Evolutionary conservation across 2,329 filamentous ascomycete genomes (phyloP).

Genomic region (Phialemonium atrogriseum): DNA sequence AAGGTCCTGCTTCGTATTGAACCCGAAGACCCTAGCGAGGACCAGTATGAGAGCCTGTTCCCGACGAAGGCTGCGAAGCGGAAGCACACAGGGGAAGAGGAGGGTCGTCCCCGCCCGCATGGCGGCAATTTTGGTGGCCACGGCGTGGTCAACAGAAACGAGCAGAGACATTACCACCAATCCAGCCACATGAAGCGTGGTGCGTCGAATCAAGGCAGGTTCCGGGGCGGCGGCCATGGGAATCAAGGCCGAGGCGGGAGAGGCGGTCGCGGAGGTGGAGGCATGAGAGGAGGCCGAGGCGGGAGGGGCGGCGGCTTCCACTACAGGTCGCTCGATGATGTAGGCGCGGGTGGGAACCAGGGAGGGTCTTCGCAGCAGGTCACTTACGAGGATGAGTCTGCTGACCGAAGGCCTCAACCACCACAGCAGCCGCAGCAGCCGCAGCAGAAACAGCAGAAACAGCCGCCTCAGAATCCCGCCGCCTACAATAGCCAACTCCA

Average conservation of each 20-base stretch:
- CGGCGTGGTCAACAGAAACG: conserved; percentile 1
- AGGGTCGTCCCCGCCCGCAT: conserved; percentile 26
- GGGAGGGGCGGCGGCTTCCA: conserved; percentile 40
- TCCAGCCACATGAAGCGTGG: conserved; percentile 19
- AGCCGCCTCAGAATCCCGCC: conserved; percentile 1
- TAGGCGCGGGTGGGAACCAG: conserved; percentile 39
- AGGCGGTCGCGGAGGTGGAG: conserved; percentile 26
- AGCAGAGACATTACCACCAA: conserved; percentile 20
- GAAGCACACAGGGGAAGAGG: conserved; percentile 53
- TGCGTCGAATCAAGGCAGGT: conserved; percentile 22
- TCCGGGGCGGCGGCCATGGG: conserved; percentile 28
- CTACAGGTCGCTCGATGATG: conserved; percentile 63
- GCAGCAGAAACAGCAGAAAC: conserved; percentile 7
- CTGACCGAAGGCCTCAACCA: no score
- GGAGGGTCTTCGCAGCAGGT: conserved; percentile 31
- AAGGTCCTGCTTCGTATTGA: conserved; percentile 79
- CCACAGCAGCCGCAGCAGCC: conserved; percentile 13
- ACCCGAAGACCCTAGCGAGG: conserved; percentile 52
- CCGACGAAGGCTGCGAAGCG: conserved; percentile 53
- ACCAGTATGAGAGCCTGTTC: conserved; percentile 47
- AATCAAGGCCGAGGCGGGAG: conserved; percentile 25
- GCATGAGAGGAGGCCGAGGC: conserved; percentile 31
- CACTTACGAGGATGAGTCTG: conserved; percentile 39
- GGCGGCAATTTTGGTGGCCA: conserved; percentile 16
- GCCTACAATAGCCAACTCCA: conserved; percentile 6